phyloP scores from a whole-genome alignment of 2,329 filamentous ascomycete genomes.

The Cercospora janseana region DNA sequence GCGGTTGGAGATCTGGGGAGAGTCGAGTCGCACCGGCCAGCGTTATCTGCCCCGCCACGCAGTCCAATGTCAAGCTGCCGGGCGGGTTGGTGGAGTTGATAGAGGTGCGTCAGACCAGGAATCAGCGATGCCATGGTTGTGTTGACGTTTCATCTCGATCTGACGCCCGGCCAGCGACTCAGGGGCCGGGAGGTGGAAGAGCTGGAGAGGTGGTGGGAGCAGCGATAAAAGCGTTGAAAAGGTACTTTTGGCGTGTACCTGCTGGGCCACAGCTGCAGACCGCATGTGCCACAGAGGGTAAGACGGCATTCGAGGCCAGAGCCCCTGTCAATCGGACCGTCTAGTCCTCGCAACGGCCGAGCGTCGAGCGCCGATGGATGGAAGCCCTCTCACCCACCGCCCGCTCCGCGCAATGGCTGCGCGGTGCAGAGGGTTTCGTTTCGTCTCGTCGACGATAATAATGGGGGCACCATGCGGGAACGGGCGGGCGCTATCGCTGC shows the following conservation, averaged over 20 bases:
- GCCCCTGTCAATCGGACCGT: constrained; percentile 8
- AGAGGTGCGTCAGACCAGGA: not conserved
- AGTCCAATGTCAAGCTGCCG: too few relatives aligned
- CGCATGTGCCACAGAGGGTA: constrained; percentile 5
- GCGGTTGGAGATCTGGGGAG: not conserved
- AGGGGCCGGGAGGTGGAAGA: not conserved
- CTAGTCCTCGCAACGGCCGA: not conserved
- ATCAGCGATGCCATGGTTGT: not conserved
- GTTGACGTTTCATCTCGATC: constrained; percentile 3
- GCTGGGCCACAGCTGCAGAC: constrained; percentile 11
- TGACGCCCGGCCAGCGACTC: not conserved
- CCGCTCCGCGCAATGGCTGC: too few relatives aligned
- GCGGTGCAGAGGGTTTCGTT: too few relatives aligned
- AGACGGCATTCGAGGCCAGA: constrained; percentile 1
- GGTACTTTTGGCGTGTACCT: too few relatives aligned
- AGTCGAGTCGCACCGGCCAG: not conserved
- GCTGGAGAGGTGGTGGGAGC: not conserved
- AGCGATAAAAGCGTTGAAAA: constrained; percentile 9
- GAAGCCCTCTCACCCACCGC: too few relatives aligned
- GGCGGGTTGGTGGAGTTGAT: not conserved
- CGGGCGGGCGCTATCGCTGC: too few relatives aligned
- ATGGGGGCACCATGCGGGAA: too few relatives aligned
- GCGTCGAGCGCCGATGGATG: not conserved
- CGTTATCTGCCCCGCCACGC: too few relatives aligned
- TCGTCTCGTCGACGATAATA: too few relatives aligned